Conservation (phyloP, 2,329 filamentous ascomycete genomes). For the Aureobasidium musti region DNA sequence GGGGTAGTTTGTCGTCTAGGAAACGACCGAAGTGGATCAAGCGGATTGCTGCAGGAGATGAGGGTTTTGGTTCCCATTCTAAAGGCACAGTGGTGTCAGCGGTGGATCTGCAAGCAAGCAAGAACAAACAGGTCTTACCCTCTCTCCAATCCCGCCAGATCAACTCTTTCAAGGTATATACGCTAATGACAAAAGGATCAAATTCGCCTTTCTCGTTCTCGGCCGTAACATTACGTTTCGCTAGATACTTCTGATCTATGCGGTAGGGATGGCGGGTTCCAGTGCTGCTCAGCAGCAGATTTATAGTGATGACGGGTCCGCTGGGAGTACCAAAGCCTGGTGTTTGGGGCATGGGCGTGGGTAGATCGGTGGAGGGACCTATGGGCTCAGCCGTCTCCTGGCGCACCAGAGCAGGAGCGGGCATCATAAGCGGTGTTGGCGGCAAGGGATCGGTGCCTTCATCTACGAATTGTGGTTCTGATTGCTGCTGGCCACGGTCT, state of each 20-base stretch:
- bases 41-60: conserved; percentile 84
- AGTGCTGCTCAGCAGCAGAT: conserved; percentile 71
- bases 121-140: conserved; percentile 48
- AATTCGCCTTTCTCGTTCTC: conserved; percentile 63
- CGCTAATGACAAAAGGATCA: conserved; percentile 86
- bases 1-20: conserved; percentile 79
- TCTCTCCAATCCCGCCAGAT: conserved; percentile 91
- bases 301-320: conserved; percentile 66
- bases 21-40: conserved; percentile 90
- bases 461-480: background rate
- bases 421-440: conserved; percentile 29
- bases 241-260: conserved; percentile 82
- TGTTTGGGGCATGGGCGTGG: conserved; percentile 42
- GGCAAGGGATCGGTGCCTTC: conserved; percentile 19
- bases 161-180: conserved; percentile 91
- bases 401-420: conserved; percentile 38
- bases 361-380: conserved; percentile 51
- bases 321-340: conserved; percentile 41
- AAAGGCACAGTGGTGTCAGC: conserved; percentile 1
- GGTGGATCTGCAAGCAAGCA: background rate
- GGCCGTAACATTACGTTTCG: conserved; percentile 76
- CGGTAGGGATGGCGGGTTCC: conserved; percentile 87
- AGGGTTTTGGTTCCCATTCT: conserved; percentile 85
- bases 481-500: background rate
- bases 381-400: conserved; percentile 49